Evolutionary conservation across 1,284 basidiomycete genomes (phyloP).

Genomic region (Meira nashicola): DNA sequence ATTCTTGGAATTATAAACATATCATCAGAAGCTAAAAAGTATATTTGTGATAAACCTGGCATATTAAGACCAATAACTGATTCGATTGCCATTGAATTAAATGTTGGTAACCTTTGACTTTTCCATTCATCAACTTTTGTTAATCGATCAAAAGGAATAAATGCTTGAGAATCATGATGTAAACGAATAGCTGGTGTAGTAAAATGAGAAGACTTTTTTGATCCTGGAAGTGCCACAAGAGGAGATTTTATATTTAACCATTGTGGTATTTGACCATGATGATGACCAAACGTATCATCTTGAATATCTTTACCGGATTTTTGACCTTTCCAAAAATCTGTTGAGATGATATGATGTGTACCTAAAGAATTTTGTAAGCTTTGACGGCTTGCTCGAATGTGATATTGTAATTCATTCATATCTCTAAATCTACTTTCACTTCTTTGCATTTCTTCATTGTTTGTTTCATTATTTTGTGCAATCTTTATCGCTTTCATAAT

Average conservation of each 20-base stretch:
- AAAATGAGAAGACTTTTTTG: no score
- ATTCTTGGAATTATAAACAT: background rate
- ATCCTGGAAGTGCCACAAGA: background rate
- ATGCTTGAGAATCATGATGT: background rate
- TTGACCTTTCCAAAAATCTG: background rate
- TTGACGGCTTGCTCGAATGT: background rate
- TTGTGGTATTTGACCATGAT: conserved; percentile 1
- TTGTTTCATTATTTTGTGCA: no score
- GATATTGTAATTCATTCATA: background rate
- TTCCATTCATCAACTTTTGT: background rate
- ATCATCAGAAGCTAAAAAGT: background rate
- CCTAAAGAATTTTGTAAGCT: background rate
- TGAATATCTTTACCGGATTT: background rate
- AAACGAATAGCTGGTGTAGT: background rate
- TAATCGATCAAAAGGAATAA: background rate
- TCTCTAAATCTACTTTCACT: background rate
- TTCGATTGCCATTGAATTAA: background rate
- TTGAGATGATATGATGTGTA: background rate
- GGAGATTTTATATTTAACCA: background rate
- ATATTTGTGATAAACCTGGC: background rate
- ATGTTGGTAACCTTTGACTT: background rate
- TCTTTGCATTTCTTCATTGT: background rate
- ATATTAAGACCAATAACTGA: background rate
- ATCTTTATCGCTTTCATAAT: background rate
- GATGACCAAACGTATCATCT: background rate